phyloP scores from a whole-genome alignment of 148 eudicot species.

The Chenopodium suecicum region DNA sequence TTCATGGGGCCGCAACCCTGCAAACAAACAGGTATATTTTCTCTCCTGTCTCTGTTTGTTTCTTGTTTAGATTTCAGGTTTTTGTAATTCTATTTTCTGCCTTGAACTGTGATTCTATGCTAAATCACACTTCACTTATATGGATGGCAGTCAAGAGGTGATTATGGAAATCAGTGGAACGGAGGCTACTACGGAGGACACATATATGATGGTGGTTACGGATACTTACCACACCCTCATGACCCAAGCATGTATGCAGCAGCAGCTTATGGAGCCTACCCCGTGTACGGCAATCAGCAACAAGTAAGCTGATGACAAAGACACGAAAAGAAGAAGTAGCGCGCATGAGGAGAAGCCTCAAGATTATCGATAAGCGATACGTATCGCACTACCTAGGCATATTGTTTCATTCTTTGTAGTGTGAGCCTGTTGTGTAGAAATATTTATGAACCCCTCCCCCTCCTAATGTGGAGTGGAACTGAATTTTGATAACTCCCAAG shows the following conservation, averaged over 20 bases:
- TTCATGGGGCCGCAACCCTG: constrained; percentile 98
- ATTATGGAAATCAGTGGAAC: constrained; percentile 72
- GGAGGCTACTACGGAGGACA: constrained; percentile 83
- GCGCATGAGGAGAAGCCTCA: constrained; percentile 14
- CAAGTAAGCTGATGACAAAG: constrained; percentile 59
- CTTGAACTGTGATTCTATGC: neutral
- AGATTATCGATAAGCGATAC: constrained; percentile 18
- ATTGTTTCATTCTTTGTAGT: constrained; percentile 43
- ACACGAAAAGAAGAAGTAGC: neutral
- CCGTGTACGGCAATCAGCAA: constrained; percentile 72
- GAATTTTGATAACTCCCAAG: constrained; percentile 64
- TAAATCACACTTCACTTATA: neutral
- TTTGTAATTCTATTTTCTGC: neutral
- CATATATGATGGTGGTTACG: constrained; percentile 73
- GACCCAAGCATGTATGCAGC: constrained; percentile 85
- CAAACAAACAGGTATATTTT: constrained; percentile 72
- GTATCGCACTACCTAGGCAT: constrained; percentile 36
- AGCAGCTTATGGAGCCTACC: constrained; percentile 79
- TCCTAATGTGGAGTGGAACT: constrained; percentile 55
- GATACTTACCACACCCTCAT: constrained; percentile 73
- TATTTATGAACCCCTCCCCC: constrained; percentile 30
- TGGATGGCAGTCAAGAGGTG: constrained; percentile 61
- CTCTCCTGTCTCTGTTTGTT: neutral
- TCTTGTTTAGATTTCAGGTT: neutral
- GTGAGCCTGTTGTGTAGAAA: constrained; percentile 46